A percentile compares a stretch with the other conserved stretches of the same genome.
Evolutionary conservation across 108 stramenopile species (phyloP).

Genomic region (Cyclostephanos invisitatus): DNA sequence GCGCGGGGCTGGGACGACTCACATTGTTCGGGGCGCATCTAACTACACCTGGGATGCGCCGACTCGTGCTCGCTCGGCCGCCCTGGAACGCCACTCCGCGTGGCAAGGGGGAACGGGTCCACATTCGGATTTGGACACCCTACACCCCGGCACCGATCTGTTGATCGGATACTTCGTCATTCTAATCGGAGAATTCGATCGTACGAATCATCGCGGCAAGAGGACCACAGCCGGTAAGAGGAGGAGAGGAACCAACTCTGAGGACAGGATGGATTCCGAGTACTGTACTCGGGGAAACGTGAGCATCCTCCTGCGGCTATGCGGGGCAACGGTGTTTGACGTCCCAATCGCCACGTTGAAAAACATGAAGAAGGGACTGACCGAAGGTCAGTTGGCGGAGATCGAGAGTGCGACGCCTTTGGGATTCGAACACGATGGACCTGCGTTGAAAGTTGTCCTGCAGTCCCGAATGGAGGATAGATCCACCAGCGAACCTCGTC

Average conservation of each 20-base stretch:
- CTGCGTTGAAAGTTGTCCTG: conserved; percentile 20
- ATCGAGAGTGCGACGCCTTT: conserved; percentile 13
- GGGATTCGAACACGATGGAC: not conserved
- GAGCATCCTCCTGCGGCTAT: conserved; percentile 41
- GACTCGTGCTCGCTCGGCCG: conserved; percentile 34
- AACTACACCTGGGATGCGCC: conserved; percentile 45
- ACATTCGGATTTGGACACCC: conserved; percentile 13
- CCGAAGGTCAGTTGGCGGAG: conserved; percentile 3
- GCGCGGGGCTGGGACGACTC: not conserved
- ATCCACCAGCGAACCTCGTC: not conserved
- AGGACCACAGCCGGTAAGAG: conserved; percentile 11
- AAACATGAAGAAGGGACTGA: conserved; percentile 28
- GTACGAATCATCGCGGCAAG: conserved; percentile 9
- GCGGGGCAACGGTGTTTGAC: conserved; percentile 51
- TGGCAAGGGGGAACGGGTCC: conserved; percentile 20
- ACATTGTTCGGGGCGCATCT: conserved; percentile 44
- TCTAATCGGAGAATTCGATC: conserved; percentile 50
- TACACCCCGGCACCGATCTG: conserved; percentile 35
- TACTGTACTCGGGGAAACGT: conserved; percentile 29
- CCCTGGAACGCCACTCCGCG: conserved; percentile 15
- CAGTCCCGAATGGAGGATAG: not conserved
- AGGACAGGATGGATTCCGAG: conserved; percentile 8
- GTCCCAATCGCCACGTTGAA: conserved; percentile 16
- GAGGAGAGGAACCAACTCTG: conserved; percentile 17
- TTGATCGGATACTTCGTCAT: conserved; percentile 38